Evolutionary conservation across 441 rosid species (phyloP), one percentile per base, ranked within the genome.

Genomic region (Pelargonium myrrhifolium): DNA sequence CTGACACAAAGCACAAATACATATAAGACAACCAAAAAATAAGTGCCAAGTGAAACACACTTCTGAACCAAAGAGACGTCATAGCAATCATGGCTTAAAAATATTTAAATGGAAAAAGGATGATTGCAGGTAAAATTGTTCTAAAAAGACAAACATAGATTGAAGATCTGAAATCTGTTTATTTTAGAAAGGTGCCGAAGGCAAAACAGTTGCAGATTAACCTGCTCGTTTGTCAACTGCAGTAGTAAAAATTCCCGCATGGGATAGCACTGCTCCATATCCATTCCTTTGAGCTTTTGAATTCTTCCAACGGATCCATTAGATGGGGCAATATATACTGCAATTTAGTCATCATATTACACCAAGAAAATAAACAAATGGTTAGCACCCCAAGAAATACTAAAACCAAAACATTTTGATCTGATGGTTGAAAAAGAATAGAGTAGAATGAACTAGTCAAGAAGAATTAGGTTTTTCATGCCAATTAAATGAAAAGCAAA

Each of bases 181-280:
- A 59, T 64, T 26, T 14, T n/a, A 63, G 62, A 66, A 64, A 68
- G 24, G 17, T 18, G 40, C 28, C 7, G 12, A 24, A 35, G 24
- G 55, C 68, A 66, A 51, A 72, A 31, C 10, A 17, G 63, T 64
- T 14, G 40, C 9, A 20, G 63, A 70, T 58, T 79, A 70, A 93
- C 99, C 97, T 91, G 94, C 81, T 88, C 97, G 69, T 86, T 94
- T 53, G 96, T 87, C 80, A 94, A 77, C 75, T 73, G 80, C 78
- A 87, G 56, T 4, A 80, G 72, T 26, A 94, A 71, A 60, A 87
- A 89, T 83, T 85, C 90, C 85, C 81, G 89, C 87, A 94, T 76
- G 6, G 89, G 94, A 76, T 83, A 92, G 86, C 97, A 94, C 79
- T 80, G 87, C 77, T 87, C 83, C 49, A 73, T 82, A 79, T 82